These are phyloP conservation scores for Candida coquimbonensis DNA, from an alignment of 805 yeast genomes.

Conservation along the genomic window DNA sequence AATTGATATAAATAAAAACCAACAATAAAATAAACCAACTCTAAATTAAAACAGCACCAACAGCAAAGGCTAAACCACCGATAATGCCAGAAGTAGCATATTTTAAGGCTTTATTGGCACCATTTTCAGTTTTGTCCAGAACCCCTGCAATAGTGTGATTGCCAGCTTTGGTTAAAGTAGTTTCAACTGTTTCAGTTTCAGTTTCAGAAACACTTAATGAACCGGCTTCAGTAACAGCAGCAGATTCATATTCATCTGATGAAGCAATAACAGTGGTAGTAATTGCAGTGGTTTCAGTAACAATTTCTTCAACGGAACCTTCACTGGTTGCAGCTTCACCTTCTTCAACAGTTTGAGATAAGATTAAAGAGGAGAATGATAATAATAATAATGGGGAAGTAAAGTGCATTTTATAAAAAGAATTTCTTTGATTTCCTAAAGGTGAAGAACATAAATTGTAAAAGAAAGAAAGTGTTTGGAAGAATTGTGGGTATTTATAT, in stretches of 20 bases:
- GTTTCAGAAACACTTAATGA: conserved; percentile 23
- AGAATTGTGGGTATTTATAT: background rate
- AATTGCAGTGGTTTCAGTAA: conserved; percentile 22
- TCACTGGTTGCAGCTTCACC: conserved; percentile 24
- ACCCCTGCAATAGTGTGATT: conserved; percentile 24
- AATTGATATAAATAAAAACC: background rate
- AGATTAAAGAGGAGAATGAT: conserved; percentile 14
- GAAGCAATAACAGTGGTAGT: conserved; percentile 1
- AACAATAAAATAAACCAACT: background rate
- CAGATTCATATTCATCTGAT: conserved; percentile 1
- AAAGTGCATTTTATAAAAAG: conserved; percentile 2
- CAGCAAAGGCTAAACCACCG: background rate
- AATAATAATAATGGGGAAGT: conserved; percentile 5
- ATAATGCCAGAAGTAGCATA: background rate
- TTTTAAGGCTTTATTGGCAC: too few species aligned
- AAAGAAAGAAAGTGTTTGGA: background rate
- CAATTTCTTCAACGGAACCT: background rate
- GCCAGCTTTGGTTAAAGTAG: background rate
- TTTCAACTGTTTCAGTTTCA: conserved; percentile 23
- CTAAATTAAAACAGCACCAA: conserved; percentile 4
- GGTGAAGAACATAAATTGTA: background rate
- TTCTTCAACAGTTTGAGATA: conserved; percentile 15
- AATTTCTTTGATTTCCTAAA: background rate
- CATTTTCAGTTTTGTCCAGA: conserved; percentile 26
- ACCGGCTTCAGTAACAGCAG: conserved; percentile 3